phyloP scores from a whole-genome alignment of 345 rosid species.

The Pistacia integerrima region DNA sequence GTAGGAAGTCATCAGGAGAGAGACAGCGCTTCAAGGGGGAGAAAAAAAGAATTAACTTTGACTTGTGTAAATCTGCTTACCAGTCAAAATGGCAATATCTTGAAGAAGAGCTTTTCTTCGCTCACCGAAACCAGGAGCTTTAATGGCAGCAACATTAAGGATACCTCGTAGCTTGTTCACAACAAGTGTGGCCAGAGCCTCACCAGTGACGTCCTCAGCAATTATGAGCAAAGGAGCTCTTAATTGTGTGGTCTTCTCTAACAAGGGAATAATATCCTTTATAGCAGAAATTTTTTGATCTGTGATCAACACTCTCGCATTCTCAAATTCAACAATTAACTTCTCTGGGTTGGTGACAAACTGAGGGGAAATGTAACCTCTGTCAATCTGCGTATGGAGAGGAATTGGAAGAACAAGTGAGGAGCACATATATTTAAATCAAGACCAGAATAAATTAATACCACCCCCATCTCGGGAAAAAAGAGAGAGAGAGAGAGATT shows the following conservation, averaged over 20 bases:
- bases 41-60: no score
- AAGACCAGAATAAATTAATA: not conserved
- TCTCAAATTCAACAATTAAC: constrained; percentile 87
- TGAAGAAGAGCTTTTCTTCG: constrained; percentile 97
- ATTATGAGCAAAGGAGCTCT: constrained; percentile 89
- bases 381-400: constrained; percentile 63
- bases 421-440: constrained; percentile 3
- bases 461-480: not conserved
- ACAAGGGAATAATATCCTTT: constrained; percentile 86
- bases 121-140: constrained; percentile 98
- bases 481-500: not conserved
- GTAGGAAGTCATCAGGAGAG: not conserved
- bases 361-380: constrained; percentile 96
- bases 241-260: constrained; percentile 92
- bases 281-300: constrained; percentile 95
- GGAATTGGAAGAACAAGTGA: not conserved
- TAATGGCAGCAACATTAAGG: constrained; percentile 87
- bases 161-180: constrained; percentile 96
- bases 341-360: constrained; percentile 95
- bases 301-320: constrained; percentile 84
- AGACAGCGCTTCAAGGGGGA: no score
- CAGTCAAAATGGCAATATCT: constrained; percentile 92
- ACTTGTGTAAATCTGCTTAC: constrained; percentile 27
- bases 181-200: constrained; percentile 93
- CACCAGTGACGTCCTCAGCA: constrained; percentile 95